phyloP scores from a whole-genome alignment of 2,329 filamentous ascomycete species.

The Colletotrichum sp. region DNA sequence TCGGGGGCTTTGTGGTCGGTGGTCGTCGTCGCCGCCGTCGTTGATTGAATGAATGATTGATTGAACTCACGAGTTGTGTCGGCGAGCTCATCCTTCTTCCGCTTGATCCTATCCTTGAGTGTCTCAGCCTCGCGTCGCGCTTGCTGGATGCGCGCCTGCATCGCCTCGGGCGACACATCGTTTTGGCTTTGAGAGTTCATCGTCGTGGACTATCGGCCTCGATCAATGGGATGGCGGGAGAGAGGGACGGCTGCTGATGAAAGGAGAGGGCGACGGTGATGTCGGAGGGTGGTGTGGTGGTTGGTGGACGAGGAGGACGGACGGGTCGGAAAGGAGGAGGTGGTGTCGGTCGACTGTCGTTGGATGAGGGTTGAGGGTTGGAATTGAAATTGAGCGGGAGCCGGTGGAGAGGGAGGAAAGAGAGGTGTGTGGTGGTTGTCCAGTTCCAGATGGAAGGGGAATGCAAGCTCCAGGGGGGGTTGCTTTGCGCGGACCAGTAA shows the following conservation, averaged over 20 bases:
- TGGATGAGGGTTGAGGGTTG: constrained; percentile 19
- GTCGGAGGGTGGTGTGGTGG: neutral
- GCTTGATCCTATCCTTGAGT: constrained; percentile 98
- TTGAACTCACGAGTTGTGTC: constrained; percentile 89
- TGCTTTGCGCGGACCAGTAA: constrained; percentile 22
- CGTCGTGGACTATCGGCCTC: constrained; percentile 27
- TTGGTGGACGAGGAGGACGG: constrained; percentile 15
- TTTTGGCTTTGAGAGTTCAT: constrained; percentile 65
- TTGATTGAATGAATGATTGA: constrained; percentile 5
- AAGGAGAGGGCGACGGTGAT: neutral
- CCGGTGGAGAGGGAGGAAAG: constrained; percentile 23
- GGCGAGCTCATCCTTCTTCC: constrained; percentile 99
- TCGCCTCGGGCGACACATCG: constrained; percentile 75
- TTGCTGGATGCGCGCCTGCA: constrained; percentile 92
- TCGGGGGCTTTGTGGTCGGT: constrained; percentile 4
- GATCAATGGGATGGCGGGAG: constrained; percentile 14
- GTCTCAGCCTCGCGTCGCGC: constrained; percentile 97
- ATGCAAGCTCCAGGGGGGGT: constrained; percentile 26
- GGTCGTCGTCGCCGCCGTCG: neutral
- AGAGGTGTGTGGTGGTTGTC: constrained; percentile 22
- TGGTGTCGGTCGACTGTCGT: constrained; percentile 16
- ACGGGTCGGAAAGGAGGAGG: constrained; percentile 18
- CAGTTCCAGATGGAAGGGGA: constrained; percentile 23
- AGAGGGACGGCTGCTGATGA: constrained; percentile 7
- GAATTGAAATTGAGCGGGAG: constrained; percentile 22